Conservation (phyloP, 495 filamentous ascomycete genomes). For the Daldinia vernicosa region DNA sequence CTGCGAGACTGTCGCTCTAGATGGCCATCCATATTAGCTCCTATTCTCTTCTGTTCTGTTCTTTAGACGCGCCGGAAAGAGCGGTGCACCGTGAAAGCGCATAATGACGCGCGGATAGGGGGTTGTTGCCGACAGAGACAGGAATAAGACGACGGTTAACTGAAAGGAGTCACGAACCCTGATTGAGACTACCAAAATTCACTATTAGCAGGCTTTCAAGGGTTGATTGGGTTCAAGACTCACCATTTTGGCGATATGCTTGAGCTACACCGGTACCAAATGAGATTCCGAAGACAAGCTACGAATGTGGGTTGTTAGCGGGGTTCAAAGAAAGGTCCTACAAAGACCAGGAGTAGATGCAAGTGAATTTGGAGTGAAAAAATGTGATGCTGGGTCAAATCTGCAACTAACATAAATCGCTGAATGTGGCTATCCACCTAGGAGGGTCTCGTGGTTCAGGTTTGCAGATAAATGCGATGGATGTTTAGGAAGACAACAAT, state of each 20-base stretch:
- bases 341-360: not conserved
- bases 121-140: conserved; percentile 26
- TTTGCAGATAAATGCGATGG: conserved; percentile 22
- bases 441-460: conserved; percentile 14
- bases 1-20: conserved; percentile 77
- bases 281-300: conserved; percentile 38
- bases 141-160: conserved; percentile 26
- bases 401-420: conserved; percentile 36
- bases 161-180: conserved; percentile 62
- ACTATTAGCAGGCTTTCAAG: conserved; percentile 18
- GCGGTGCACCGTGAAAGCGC: conserved; percentile 27
- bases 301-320: conserved; percentile 42
- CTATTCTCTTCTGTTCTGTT: conserved; percentile 13
- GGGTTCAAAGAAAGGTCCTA: conserved; percentile 27
- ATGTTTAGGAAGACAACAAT: conserved; percentile 31
- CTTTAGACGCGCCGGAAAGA: conserved; percentile 16
- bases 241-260: conserved; percentile 42
- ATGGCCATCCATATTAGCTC: conserved; percentile 42
- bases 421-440: conserved; percentile 9
- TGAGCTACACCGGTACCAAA: conserved; percentile 40
- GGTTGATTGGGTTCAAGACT: conserved; percentile 36
- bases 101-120: conserved; percentile 29
- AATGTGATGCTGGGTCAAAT: conserved; percentile 3
- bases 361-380: conserved; percentile 1
- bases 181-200: conserved; percentile 67